Percentiles rank a stretch among this genome's conserved stretches.
These are phyloP conservation scores for Colletotrichum agaves DNA, from an alignment of 2,329 filamentous ascomycete genomes.

Conservation along the genomic window DNA sequence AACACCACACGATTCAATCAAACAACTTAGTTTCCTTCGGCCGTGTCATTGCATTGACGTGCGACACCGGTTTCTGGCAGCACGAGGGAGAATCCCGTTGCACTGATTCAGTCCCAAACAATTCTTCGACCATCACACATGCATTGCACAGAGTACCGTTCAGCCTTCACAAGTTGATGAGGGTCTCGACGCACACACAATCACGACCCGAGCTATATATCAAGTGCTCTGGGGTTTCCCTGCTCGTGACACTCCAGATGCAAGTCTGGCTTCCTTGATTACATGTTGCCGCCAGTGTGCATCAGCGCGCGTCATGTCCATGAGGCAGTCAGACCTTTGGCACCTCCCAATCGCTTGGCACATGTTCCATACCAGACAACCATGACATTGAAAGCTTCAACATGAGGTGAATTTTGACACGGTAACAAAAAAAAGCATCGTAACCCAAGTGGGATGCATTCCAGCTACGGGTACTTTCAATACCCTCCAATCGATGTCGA, in stretches of 20 bases:
- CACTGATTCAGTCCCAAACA: slow-evolving; percentile 18
- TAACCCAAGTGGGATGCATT: neutral
- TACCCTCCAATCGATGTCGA: slow-evolving; percentile 1
- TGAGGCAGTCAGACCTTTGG: neutral
- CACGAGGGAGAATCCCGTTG: neutral
- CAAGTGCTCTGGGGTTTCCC: too few species aligned
- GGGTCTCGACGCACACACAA: too few species aligned
- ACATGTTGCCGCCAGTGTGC: too few species aligned
- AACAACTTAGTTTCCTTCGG: neutral
- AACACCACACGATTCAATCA: slow-evolving; percentile 22
- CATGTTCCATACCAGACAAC: neutral
- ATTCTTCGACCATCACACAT: slow-evolving; percentile 13
- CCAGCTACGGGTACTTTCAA: neutral
- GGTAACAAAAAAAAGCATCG: neutral
- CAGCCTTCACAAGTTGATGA: neutral
- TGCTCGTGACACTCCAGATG: too few species aligned
- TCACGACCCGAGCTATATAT: too few species aligned
- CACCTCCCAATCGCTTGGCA: neutral
- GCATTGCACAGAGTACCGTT: neutral
- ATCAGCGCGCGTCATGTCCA: too few species aligned
- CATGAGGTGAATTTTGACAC: neutral
- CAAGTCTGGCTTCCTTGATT: too few species aligned
- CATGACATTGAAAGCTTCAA: neutral
- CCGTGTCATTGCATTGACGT: neutral
- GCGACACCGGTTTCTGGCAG: slow-evolving; percentile 2